Percentiles rank a stretch among this genome's conserved stretches.
Evolutionary conservation across 2,329 filamentous ascomycete species (phyloP).

Genomic region (Aspergillus transmontanensis): DNA sequence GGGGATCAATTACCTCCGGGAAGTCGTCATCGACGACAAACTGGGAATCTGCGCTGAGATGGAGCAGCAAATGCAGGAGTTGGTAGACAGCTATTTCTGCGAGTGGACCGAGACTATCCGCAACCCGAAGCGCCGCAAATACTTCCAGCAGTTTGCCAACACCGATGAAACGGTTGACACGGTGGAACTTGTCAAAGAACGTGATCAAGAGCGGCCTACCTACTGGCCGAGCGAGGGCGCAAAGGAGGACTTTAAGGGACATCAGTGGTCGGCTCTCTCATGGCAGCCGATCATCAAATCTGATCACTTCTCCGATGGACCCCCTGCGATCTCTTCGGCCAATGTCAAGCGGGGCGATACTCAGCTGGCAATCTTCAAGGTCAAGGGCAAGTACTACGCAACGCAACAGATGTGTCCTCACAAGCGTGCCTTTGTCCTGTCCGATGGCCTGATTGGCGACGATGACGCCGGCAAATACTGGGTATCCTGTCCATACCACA

Average conservation of each 20-base stretch:
- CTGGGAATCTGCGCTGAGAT: slow-evolving; percentile 82
- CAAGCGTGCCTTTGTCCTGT: slow-evolving; percentile 86
- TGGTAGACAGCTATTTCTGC: slow-evolving; percentile 83
- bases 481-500: slow-evolving; percentile 86
- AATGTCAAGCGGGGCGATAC: slow-evolving; percentile 85
- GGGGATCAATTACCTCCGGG: slow-evolving; percentile 77
- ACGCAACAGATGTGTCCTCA: slow-evolving; percentile 95
- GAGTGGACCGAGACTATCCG: slow-evolving; percentile 86
- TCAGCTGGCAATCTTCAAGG: slow-evolving; percentile 83
- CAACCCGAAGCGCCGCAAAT: slow-evolving; percentile 65
- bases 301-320: slow-evolving; percentile 67
- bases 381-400: slow-evolving; percentile 78
- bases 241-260: slow-evolving; percentile 71
- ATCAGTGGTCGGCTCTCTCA: slow-evolving; percentile 63
- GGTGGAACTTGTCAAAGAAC: slow-evolving; percentile 71
- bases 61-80: slow-evolving; percentile 83
- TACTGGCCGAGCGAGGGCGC: slow-evolving; percentile 74
- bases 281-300: slow-evolving; percentile 82
- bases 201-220: slow-evolving; percentile 72
- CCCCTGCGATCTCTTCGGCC: slow-evolving; percentile 70
- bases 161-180: slow-evolving; percentile 69
- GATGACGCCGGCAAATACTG: slow-evolving; percentile 66
- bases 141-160: slow-evolving; percentile 84
- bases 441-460: slow-evolving; percentile 78
- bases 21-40: slow-evolving; percentile 82